phyloP scores from a whole-genome alignment of 306 rosid genomes.

The Astragalus glycyphyllos region DNA sequence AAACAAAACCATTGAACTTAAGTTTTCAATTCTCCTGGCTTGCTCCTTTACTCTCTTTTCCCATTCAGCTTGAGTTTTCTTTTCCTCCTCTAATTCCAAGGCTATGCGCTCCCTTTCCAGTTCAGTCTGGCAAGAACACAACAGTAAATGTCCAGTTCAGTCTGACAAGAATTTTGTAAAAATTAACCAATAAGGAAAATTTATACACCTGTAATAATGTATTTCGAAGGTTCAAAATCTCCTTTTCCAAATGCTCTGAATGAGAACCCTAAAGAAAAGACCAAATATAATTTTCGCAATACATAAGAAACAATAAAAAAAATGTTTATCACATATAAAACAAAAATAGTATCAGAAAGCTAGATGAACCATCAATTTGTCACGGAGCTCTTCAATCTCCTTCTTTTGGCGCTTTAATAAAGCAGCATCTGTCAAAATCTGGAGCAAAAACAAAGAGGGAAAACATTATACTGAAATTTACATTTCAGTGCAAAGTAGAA shows the following conservation, averaged over 20 bases:
- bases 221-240: constrained; percentile 87
- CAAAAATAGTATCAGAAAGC: constrained; percentile 25
- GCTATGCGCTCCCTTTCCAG: constrained; percentile 96
- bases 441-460: constrained; percentile 37
- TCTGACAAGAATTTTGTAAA: constrained; percentile 30
- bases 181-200: constrained; percentile 37
- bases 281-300: constrained; percentile 25
- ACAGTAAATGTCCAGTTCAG: constrained; percentile 18
- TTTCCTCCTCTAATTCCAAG: constrained; percentile 93
- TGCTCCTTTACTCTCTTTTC: constrained; percentile 85
- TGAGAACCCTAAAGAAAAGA: constrained; percentile 76
- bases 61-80: constrained; percentile 90
- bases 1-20: constrained; percentile 91
- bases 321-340: not conserved
- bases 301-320: constrained; percentile 25
- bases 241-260: constrained; percentile 86
- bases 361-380: constrained; percentile 79
- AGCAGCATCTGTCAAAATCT: constrained; percentile 99
- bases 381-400: constrained; percentile 93
- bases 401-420: constrained; percentile 92
- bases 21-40: constrained; percentile 87
- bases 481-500: constrained; percentile 35
- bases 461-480: constrained; percentile 34
- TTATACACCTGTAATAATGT: constrained; percentile 76
- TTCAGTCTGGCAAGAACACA: constrained; percentile 67